Evolutionary conservation across 2,329 filamentous ascomycete genomes (phyloP), one percentile per base, ranked within the genome.

Genomic region (Helicocarpus griseus): DNA sequence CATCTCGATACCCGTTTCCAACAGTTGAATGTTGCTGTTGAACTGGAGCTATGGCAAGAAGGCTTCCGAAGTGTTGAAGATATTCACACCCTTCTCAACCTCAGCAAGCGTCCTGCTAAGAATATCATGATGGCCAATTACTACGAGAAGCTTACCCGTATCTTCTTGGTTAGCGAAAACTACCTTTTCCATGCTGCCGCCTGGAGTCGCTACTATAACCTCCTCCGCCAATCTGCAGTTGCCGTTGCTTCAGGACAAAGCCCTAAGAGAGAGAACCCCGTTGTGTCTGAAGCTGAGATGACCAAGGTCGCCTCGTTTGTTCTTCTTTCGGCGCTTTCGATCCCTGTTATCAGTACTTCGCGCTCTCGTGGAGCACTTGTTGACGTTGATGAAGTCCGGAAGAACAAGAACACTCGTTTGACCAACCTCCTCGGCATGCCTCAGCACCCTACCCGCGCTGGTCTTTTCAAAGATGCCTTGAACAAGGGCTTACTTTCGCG

Each of bases 71-170:
- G 89, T 66, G 91, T 98, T 47, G 93, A 98, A 75, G 93, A 98
- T 68, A 97, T 97, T 61, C 93, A 98, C 76, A 97, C 90, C 48
- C 82, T 98, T 51, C 83, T 98, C 60, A 97, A 86, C 76, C 80
- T 97, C 61, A 97, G 91, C 85, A 97, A 97, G 81, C 87, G 93
- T 51, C 90, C 90, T 36, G 86, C 93, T 50, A 97, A 97, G 85
- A 96, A 96, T 69, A 79, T 96, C 67, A 97, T 98, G 93, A 98
- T 98, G 93, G 93, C 93, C 74, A 98, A 97, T 77, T 98, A 98
- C 80, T 98, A 97, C 73, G 93, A 98, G 79, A 97, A 97, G 77
- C 83, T 98, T 53, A 96, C 93, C 38, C 84, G 90, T 58, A 98
- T 98, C 70, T 98, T 98, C 80, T 82, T 98, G 57, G 93, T 97